Evolutionary conservation across 371 early-diverging fungal genomes (phyloP).

Genomic region (Mortierella sp.): DNA sequence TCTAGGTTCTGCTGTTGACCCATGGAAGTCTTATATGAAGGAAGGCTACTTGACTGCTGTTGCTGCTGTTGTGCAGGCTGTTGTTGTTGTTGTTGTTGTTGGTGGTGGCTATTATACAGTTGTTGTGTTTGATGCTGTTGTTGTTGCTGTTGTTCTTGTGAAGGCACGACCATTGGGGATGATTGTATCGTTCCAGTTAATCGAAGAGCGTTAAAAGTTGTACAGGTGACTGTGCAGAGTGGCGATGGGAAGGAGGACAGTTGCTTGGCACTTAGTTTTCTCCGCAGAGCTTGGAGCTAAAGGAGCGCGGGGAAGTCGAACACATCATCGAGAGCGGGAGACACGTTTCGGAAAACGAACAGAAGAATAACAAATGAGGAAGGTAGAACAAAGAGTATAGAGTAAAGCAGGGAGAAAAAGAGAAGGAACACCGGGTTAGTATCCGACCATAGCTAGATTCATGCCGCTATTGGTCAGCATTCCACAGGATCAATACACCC

Average conservation of each 20-base stretch:
- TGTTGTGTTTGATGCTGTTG: constrained; percentile 21
- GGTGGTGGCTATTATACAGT: constrained; percentile 23
- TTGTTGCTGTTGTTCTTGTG: constrained; percentile 8
- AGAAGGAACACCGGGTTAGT: neutral
- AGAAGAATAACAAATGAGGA: neutral
- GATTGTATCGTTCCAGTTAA: constrained; percentile 21
- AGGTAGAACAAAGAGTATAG: no score
- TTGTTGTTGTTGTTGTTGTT: constrained; percentile 14
- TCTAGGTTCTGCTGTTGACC: constrained; percentile 45
- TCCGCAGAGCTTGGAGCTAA: constrained; percentile 19
- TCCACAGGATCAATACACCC: no score
- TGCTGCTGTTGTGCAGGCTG: constrained; percentile 27
- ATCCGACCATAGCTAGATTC: neutral
- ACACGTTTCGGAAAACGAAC: neutral
- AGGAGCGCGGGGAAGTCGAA: neutral
- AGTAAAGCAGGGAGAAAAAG: neutral
- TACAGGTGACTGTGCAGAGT: neutral
- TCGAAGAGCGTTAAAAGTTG: constrained; percentile 1
- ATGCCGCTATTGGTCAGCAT: no score
- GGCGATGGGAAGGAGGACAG: no score
- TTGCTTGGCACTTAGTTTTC: constrained; percentile 11
- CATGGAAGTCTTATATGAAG: constrained; percentile 22
- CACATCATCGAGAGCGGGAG: neutral
- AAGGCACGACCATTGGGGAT: constrained; percentile 14
- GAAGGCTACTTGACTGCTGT: constrained; percentile 2